These are phyloP conservation scores for Sporothrix pallida DNA, from an alignment of 2,329 filamentous ascomycete genomes.

Conservation along the genomic window DNA sequence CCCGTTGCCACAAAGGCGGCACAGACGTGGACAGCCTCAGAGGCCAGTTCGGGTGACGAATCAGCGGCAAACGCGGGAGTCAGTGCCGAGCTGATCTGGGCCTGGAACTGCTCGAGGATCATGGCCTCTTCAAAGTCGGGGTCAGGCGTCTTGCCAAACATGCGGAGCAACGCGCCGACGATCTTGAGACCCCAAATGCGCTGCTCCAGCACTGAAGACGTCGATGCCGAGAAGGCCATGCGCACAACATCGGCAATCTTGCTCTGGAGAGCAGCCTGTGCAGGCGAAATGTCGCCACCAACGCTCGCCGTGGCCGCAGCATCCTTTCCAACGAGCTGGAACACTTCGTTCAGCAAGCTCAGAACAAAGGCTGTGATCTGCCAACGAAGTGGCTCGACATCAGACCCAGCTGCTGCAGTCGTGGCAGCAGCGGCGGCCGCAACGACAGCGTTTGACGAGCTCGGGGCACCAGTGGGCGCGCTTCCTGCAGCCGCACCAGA, in stretches of 20 bases:
- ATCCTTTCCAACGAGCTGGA: conserved; percentile 78
- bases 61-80: conserved; percentile 96
- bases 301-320: conserved; percentile 74
- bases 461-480: not conserved
- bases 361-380: conserved; percentile 95
- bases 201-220: conserved; percentile 86
- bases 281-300: conserved; percentile 57
- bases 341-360: conserved; percentile 82
- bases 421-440: not conserved
- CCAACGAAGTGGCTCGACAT: conserved; percentile 91
- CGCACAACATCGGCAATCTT: conserved; percentile 90
- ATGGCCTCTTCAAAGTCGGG: conserved; percentile 98
- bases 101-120: conserved; percentile 95
- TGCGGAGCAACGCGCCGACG: conserved; percentile 89
- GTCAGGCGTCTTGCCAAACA: conserved; percentile 94
- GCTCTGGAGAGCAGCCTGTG: conserved; percentile 78
- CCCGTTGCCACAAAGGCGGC: conserved; percentile 97
- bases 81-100: conserved; percentile 94
- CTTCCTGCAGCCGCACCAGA: not conserved
- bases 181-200: conserved; percentile 92
- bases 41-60: conserved; percentile 92
- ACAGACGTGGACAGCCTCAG: conserved; percentile 95
- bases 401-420: conserved; percentile 54
- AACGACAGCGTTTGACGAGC: conserved; percentile 5
- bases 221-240: conserved; percentile 97